phyloP scores from a whole-genome alignment of 1,284 basidiomycete genomes.

The Boletus smithii region DNA sequence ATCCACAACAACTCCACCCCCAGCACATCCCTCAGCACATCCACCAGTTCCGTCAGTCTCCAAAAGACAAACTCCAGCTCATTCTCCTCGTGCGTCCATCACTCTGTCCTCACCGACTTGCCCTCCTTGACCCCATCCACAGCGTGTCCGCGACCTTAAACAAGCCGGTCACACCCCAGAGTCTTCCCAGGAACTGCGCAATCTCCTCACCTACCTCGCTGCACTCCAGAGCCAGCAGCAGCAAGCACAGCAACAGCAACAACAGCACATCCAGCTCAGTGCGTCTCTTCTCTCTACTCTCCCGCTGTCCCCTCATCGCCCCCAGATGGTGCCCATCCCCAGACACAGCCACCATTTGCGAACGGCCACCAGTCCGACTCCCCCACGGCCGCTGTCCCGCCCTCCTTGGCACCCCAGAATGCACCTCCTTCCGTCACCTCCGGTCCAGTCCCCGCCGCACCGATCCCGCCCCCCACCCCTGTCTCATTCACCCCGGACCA shows the following conservation, averaged over 20 bases:
- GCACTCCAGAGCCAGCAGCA: slow-evolving; percentile 31
- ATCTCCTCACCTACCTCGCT: slow-evolving; percentile 25
- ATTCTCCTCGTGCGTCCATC: slow-evolving; percentile 19
- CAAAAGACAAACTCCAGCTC: slow-evolving; percentile 28
- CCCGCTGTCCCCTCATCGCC: slow-evolving; percentile 12
- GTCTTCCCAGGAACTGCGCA: slow-evolving; percentile 29
- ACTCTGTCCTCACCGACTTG: not conserved
- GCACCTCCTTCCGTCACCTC: slow-evolving; percentile 22
- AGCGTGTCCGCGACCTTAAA: slow-evolving; percentile 34
- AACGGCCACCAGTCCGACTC: slow-evolving; percentile 31
- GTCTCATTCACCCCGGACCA: slow-evolving; percentile 85
- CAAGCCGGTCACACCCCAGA: slow-evolving; percentile 33
- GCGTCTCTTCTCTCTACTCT: slow-evolving; percentile 12
- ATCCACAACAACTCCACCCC: too few species aligned
- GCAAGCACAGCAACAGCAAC: slow-evolving; percentile 28
- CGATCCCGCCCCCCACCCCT: slow-evolving; percentile 47
- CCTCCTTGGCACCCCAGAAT: slow-evolving; percentile 15
- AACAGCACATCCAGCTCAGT: slow-evolving; percentile 32
- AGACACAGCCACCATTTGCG: too few species aligned
- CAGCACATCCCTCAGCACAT: too few species aligned
- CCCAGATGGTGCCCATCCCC: slow-evolving; percentile 27
- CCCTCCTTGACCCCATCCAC: not conserved
- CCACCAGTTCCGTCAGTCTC: slow-evolving; percentile 16
- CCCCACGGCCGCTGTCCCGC: slow-evolving; percentile 3
- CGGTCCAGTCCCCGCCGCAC: slow-evolving; percentile 28